Evolutionary conservation across 352 stramenopile genomes (phyloP), one percentile per base, ranked within the genome.

Genomic region (Pythium apleroticum): DNA sequence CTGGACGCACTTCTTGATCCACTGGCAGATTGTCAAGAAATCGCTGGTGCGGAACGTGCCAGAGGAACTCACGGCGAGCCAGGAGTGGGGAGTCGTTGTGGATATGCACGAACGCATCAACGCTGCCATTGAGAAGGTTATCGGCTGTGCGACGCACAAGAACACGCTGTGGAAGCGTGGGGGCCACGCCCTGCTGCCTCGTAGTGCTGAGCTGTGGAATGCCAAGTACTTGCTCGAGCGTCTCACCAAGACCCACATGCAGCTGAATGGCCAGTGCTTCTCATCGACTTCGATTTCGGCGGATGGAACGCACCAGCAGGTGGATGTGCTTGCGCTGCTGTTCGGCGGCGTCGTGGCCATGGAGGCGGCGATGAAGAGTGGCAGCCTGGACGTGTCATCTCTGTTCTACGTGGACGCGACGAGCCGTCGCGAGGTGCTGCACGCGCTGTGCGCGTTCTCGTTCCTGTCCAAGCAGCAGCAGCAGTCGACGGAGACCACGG

Each of bases 151-250:
- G 2, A 69, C 78, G 4, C 75, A 75, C 50, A 95, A 93, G 59
- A 82, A 97, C 62, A 81, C 88, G 20, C 72, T 99, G 15, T 98
- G 95, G 93, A 98, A 99, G 65, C 88, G 83, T 55, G 93, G 93
- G 55, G 91, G 92, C 1, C 90, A 98, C 50, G 80, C 81, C 7
- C 63, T 93, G 19, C 65, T 93, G n/a, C 85, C 83, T 45, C 86
- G 77, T 25, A 90, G 50, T 60, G 56, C 52, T 19, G 66, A 86
- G 1, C 67, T 93, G 11, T 93, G 85, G 85, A 84, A 88, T 43
- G 83, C 85, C 24, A 79, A 85, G n/a, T 79, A 80, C 53, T 46
- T 93, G 57, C 63, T 93, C 1, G 80, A 88, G n/a, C 72, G 77
- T 9, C 48, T 93, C 24, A 87, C 85, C 3, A 80, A 74, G 52